Base-by-base conservation (phyloP, 495 filamentous ascomycete genomes). In the Annulohypoxylon nitens region DNA sequence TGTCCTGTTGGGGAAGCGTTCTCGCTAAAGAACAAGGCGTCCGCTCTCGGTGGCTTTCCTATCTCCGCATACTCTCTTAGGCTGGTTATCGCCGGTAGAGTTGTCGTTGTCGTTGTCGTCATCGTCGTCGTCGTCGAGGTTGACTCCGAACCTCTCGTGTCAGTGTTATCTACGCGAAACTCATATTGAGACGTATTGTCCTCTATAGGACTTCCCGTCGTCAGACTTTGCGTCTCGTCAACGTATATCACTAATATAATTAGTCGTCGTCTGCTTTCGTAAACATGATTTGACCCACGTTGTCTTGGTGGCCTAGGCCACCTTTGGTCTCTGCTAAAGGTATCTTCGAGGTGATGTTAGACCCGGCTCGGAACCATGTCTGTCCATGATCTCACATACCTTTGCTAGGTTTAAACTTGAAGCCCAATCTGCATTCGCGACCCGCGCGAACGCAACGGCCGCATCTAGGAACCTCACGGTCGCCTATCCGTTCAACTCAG, bases 381-480 rank as follows among this genome's bases (percentile, higher is more conserved):
- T 39, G 48, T n/a, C 34, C 1, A 20, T 47, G 16, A 20, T 20
- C n/a, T 18, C 43, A 18, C 43, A 18, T 72, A 69, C 77, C 75
- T 71, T 65, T 79, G 39, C 70, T 75, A 25, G 70, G 67, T 50
- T 79, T 79, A 72, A 79, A 79, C 36, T 77, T 77, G 67, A 79
- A 79, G 61, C 71, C 67, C 4, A 79, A 25, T 50, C 67, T 76
- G 66, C 77, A 79, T 18, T 78, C 77, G 70, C 75, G 77, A 54
- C 73, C 70, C 23, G 75, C 76, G 51, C 74, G 75, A 11, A 69
- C 73, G 45, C 83, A 85, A 37, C 82, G 78, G 63, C 81, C 80
- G 60, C 83, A 84, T 58, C 70, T 77, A 20, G 83, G 83, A 48
- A 78, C 79, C 10, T 77, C 76, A 66, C 83, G 80, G 55, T 85